These are phyloP conservation scores for Diaporthe capsici DNA, from an alignment of 2,329 filamentous ascomycete species.

Conservation along the genomic window DNA sequence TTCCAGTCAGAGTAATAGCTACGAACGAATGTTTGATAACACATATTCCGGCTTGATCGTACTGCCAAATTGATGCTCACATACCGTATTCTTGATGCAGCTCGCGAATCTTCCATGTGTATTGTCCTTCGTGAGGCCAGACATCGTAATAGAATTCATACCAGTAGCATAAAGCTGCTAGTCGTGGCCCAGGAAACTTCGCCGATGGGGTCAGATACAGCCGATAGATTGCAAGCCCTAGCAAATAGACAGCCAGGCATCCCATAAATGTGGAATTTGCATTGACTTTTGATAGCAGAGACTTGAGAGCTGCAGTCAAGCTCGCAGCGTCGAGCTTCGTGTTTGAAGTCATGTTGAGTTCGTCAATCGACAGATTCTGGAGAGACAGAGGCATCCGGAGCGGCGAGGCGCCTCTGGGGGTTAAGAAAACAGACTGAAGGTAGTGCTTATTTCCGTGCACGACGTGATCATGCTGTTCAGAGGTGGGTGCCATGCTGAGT, in stretches of 20 bases:
- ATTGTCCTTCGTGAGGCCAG: conserved; percentile 13
- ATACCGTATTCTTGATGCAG: conserved; percentile 15
- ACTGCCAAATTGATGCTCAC: not conserved
- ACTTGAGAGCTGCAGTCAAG: no score
- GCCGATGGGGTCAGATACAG: conserved; percentile 8
- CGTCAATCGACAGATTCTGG: not conserved
- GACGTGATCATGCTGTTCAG: no score
- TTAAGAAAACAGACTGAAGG: not conserved
- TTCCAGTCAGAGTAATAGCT: not conserved
- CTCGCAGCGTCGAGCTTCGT: not conserved
- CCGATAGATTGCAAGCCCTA: not conserved
- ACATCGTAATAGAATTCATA: conserved; percentile 30
- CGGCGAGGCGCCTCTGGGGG: no score
- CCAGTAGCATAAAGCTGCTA: conserved; percentile 3
- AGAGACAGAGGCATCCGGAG: not conserved
- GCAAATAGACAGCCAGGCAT: not conserved
- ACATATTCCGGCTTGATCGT: no score
- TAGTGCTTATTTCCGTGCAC: not conserved
- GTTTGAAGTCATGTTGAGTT: not conserved
- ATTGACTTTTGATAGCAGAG: not conserved
- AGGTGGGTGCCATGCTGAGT: conserved; percentile 3
- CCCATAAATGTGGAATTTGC: not conserved
- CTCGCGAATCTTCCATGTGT: conserved; percentile 17
- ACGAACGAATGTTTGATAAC: not conserved
- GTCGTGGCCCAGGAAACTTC: conserved; percentile 1